These are phyloP conservation scores for Ascochyta pisi DNA, from an alignment of 2,329 filamentous ascomycete species.

Conservation along the genomic window DNA sequence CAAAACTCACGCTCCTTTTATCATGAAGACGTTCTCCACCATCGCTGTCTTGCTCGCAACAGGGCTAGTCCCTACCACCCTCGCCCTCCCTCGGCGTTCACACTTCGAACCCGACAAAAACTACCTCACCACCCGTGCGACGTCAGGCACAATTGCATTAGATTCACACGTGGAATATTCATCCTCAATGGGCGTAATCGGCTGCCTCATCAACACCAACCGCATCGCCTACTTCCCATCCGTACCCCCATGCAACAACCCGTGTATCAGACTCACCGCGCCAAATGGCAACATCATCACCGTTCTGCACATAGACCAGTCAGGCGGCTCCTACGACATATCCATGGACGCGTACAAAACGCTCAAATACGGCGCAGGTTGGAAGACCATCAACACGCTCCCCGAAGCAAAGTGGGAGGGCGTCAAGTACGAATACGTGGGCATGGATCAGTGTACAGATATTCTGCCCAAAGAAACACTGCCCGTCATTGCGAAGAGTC, in stretches of 20 bases:
- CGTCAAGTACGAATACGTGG: slow-evolving; percentile 60
- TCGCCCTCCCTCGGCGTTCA: slow-evolving; percentile 2
- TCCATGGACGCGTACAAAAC: slow-evolving; percentile 69
- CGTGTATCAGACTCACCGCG: slow-evolving; percentile 64
- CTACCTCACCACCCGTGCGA: slow-evolving; percentile 1
- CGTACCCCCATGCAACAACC: slow-evolving; percentile 61
- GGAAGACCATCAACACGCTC: slow-evolving; percentile 53
- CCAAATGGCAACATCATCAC: slow-evolving; percentile 58
- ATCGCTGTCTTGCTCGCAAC: background rate
- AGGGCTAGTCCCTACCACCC: background rate
- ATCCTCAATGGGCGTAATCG: slow-evolving; percentile 64
- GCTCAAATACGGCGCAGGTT: slow-evolving; percentile 58
- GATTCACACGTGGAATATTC: slow-evolving; percentile 60
- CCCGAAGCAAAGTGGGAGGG: slow-evolving; percentile 53
- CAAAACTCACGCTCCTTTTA: slow-evolving; percentile 2
- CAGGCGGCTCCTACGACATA: slow-evolving; percentile 65
- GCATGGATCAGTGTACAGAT: slow-evolving; percentile 57
- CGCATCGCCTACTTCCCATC: slow-evolving; percentile 68
- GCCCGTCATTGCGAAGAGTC: slow-evolving; percentile 24
- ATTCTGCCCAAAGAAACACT: slow-evolving; percentile 51
- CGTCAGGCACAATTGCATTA: background rate
- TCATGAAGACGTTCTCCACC: slow-evolving; percentile 4
- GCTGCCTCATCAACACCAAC: slow-evolving; percentile 67
- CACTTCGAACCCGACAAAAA: background rate
- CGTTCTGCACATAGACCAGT: slow-evolving; percentile 66